Conservation (phyloP, 345 rosid species). For the Pistacia atlantica region DNA sequence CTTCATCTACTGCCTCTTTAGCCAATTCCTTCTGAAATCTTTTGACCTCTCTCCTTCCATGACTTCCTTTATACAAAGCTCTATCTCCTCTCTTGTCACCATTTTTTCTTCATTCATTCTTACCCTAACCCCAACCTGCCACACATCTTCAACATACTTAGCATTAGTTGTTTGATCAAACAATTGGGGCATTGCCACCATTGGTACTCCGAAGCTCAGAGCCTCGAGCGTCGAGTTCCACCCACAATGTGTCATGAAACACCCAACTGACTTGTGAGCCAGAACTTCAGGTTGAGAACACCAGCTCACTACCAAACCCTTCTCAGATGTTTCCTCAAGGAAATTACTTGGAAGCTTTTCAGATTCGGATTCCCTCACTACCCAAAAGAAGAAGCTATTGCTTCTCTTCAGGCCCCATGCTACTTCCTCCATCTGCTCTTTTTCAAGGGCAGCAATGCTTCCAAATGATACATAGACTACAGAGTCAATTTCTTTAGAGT, state of each 20-base stretch:
- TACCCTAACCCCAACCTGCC: too few species aligned
- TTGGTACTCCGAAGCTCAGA: conserved; percentile 29
- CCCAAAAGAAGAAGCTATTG: conserved; percentile 18
- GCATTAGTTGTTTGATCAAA: conserved; percentile 30
- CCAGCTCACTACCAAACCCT: conserved; percentile 27
- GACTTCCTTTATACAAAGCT: too few species aligned
- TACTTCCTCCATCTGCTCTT: conserved; percentile 54
- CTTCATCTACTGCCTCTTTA: too few species aligned
- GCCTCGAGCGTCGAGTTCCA: too few species aligned
- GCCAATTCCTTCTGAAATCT: conserved; percentile 45
- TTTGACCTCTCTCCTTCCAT: conserved; percentile 33
- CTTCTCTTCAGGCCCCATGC: conserved; percentile 45
- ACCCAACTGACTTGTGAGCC: conserved; percentile 34
- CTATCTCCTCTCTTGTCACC: too few species aligned
- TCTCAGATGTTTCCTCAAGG: too few species aligned
- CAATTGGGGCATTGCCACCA: conserved; percentile 35
- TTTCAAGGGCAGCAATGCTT: conserved; percentile 50
- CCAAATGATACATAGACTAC: conserved; percentile 65
- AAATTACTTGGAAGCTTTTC: too few species aligned
- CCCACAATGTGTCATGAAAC: too few species aligned
- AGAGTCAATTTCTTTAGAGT: conserved; percentile 32
- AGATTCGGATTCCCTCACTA: too few species aligned
- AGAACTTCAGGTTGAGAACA: conserved; percentile 53
- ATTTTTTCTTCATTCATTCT: too few species aligned
- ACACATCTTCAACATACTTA: conserved; percentile 28